These are phyloP conservation scores for Paulownia fortunei DNA, from an alignment of 257 asterid genomes.

Conservation along the genomic window DNA sequence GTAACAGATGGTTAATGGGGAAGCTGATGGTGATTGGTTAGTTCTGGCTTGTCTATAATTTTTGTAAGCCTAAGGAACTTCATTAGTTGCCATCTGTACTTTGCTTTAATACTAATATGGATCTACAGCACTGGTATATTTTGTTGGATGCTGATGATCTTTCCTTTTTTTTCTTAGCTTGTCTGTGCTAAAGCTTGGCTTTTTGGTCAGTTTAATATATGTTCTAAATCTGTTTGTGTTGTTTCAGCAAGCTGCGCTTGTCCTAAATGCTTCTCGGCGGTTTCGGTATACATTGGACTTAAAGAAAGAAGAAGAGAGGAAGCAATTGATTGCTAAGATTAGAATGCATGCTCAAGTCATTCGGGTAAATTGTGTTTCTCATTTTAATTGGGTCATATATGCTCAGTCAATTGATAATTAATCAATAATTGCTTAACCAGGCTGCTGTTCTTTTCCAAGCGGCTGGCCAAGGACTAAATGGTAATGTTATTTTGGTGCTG, in stretches of 20 bases:
- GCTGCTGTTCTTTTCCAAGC: constrained; percentile 89
- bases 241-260: constrained; percentile 91
- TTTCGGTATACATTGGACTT: constrained; percentile 90
- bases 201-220: background rate
- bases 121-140: background rate
- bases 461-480: constrained; percentile 58
- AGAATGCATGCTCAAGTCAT: constrained; percentile 91
- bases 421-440: constrained; percentile 47
- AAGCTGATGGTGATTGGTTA: constrained; percentile 5
- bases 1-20: background rate
- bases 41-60: background rate
- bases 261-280: constrained; percentile 87
- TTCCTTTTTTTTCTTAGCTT: background rate
- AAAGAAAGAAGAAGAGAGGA: constrained; percentile 89
- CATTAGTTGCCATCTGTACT: constrained; percentile 17
- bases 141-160: constrained; percentile 1
- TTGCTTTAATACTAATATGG: background rate
- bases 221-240: background rate
- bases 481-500: constrained; percentile 42
- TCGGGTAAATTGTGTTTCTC: constrained; percentile 53
- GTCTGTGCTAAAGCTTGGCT: background rate
- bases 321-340: constrained; percentile 66
- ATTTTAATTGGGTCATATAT: constrained; percentile 1
- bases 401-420: constrained; percentile 24
- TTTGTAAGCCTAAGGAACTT: background rate